A percentile compares a stretch with the other conserved stretches of the same genome.
Evolutionary conservation across 2,329 filamentous ascomycete species (phyloP).

Genomic region (Ceratocystiopsis sp.): DNA sequence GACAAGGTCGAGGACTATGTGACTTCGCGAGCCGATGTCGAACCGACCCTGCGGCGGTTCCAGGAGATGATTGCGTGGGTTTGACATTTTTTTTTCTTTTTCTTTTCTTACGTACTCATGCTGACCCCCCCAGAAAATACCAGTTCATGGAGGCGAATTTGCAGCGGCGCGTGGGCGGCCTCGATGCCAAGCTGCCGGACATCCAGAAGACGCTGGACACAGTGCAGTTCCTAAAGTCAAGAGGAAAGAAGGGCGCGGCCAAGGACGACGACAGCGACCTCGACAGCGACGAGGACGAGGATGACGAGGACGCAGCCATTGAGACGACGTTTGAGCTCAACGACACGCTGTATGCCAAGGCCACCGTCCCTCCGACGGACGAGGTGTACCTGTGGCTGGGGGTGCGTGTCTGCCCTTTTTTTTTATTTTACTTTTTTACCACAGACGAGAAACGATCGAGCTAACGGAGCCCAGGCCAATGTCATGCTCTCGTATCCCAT

Average conservation of each 20-base stretch:
- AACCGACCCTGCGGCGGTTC: conserved; percentile 64
- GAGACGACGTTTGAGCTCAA: conserved; percentile 93
- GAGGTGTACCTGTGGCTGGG: conserved; percentile 98
- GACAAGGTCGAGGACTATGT: conserved; percentile 84
- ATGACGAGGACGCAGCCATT: conserved; percentile 47
- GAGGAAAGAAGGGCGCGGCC: not conserved
- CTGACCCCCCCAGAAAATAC: conserved; percentile 59
- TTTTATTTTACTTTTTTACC: too few relatives aligned
- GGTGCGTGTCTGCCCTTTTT: conserved; percentile 37
- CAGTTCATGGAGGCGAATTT: conserved; percentile 98
- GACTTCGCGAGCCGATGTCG: conserved; percentile 59
- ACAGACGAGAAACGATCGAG: too few relatives aligned
- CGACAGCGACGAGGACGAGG: conserved; percentile 4
- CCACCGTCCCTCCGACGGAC: conserved; percentile 61
- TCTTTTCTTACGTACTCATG: too few relatives aligned
- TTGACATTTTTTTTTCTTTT: too few relatives aligned
- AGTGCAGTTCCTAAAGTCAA: conserved; percentile 58
- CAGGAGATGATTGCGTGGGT: conserved; percentile 82
- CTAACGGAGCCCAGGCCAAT: conserved; percentile 48
- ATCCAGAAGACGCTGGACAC: conserved; percentile 93
- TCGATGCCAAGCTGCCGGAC: conserved; percentile 92
- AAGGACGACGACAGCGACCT: not conserved
- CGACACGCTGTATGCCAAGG: conserved; percentile 86
- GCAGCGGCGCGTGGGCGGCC: conserved; percentile 59
- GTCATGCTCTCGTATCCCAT: conserved; percentile 95